phyloP scores from a whole-genome alignment of 805 yeast species.

The Ogataea neopini region DNA sequence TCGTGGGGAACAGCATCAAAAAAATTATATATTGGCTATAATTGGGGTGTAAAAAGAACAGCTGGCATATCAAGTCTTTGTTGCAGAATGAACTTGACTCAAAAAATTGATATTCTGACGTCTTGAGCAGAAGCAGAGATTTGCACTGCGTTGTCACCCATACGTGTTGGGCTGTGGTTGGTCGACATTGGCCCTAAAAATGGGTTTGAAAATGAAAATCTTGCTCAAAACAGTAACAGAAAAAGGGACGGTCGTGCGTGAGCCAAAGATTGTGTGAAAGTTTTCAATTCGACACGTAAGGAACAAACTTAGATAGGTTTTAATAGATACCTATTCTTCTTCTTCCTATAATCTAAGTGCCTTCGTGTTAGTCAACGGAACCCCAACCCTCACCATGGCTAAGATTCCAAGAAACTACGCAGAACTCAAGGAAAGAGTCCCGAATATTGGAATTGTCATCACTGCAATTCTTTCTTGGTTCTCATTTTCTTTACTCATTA shows the following conservation, averaged over 20 bases:
- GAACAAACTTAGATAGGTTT: neutral
- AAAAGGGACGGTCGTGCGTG: constrained; percentile 5
- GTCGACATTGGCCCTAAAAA: neutral
- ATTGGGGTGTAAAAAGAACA: no score
- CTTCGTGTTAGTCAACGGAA: neutral
- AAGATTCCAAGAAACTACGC: constrained; percentile 25
- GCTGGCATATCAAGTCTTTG: no score
- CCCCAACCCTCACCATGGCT: constrained; percentile 9
- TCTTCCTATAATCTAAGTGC: neutral
- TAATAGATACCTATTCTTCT: neutral
- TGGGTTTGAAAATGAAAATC: neutral
- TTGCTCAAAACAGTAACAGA: neutral
- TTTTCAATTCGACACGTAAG: constrained; percentile 6
- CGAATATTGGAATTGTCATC: constrained; percentile 26
- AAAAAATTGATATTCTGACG: no score
- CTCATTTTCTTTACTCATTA: constrained; percentile 60
- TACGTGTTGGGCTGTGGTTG: no score
- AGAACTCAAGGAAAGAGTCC: constrained; percentile 25
- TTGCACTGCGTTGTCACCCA: no score
- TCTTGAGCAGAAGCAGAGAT: no score
- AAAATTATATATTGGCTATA: no score
- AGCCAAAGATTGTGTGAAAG: neutral
- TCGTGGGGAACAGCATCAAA: no score
- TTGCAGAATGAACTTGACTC: no score
- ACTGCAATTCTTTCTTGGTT: constrained; percentile 50